Percentiles rank a stretch among this genome's conserved stretches.
These are phyloP conservation scores for Xylariaceae sp. DNA, from an alignment of 2,329 filamentous ascomycete genomes.

Conservation along the genomic window DNA sequence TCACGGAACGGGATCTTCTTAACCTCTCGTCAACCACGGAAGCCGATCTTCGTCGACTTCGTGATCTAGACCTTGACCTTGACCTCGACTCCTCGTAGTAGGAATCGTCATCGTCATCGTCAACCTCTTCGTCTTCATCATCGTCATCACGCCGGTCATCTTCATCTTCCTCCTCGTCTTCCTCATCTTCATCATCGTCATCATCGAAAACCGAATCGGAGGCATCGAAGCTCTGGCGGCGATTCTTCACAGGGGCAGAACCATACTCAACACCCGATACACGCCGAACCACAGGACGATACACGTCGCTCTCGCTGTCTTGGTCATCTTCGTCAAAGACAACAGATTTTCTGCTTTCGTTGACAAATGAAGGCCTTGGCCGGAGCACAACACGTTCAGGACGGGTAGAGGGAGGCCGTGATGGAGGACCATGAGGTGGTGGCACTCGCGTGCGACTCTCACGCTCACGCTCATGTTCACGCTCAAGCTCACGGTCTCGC, in stretches of 20 bases:
- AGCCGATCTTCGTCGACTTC: slow-evolving; percentile 30
- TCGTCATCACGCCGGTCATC: not conserved
- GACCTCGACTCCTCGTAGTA: slow-evolving; percentile 26
- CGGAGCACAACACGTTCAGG: slow-evolving; percentile 30
- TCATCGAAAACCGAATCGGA: slow-evolving; percentile 15
- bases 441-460: slow-evolving; percentile 47
- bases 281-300: slow-evolving; percentile 20
- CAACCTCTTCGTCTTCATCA: slow-evolving; percentile 9
- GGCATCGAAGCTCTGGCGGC: slow-evolving; percentile 23
- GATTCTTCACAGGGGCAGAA: slow-evolving; percentile 23
- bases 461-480: slow-evolving; percentile 35
- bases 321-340: slow-evolving; percentile 28
- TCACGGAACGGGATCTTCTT: slow-evolving; percentile 34
- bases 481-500: too few species aligned
- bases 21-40: slow-evolving; percentile 43
- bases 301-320: slow-evolving; percentile 21
- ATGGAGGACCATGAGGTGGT: slow-evolving; percentile 44
- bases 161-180: not conserved
- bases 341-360: slow-evolving; percentile 27
- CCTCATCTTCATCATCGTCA: slow-evolving; percentile 17
- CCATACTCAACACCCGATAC: slow-evolving; percentile 29
- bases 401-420: slow-evolving; percentile 35
- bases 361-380: slow-evolving; percentile 24
- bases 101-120: slow-evolving; percentile 12
- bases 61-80: slow-evolving; percentile 30